Base-by-base conservation (phyloP, 176 grass and related monocot species). In the Oryza coarctata region DNA sequence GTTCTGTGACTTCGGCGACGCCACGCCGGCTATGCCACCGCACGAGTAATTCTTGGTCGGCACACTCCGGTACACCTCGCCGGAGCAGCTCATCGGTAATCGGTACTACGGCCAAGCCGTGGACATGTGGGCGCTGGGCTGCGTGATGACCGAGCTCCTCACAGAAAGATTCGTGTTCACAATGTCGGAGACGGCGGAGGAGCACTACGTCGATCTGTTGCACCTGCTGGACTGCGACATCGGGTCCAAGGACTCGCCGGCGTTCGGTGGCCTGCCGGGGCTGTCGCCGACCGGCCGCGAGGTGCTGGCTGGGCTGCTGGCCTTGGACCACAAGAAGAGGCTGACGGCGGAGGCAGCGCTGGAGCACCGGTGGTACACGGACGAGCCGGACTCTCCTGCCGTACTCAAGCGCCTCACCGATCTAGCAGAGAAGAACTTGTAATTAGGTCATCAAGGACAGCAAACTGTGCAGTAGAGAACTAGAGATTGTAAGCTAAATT, bases 311-410 rank as follows among this genome's bases (percentile, higher is more conserved):
- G 73, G 32, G 12, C 31, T 76, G 30, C 73, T 76, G 7, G 12
- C 30, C 12, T 60, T 76, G 50, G 23, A 17, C 73, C 50, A 50
- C 12, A 22, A 36, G 20, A 13, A 60, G 73, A 60, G 71, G 71
- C 28, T 76, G 31, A 76, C 50, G 6, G 73, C 73, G 6, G 50
- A 32, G 3, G 32, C 33, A 25, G 73, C 50, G 2, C 73, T 76
- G 31, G 49, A 76, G 73, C 73, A 76, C 73, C 50, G 73, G 50
- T 76, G 73, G 73, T 76, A 60, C 50, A 22, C 8, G 26, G 27
- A 49, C 41, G n/a, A 9, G 55, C 22, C 14, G 8, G 36, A 41
- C 47, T 50, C 17, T 0, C 47, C 47, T 50, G 47, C 47, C 17
- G 47, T 50, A 3, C 47, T 50, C 17, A 20, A 20, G 4, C 17